Percentiles rank a stretch among this genome's conserved stretches.
phyloP scores from a whole-genome alignment of 139 green algal species.

The Chlorella sp. region DNA sequence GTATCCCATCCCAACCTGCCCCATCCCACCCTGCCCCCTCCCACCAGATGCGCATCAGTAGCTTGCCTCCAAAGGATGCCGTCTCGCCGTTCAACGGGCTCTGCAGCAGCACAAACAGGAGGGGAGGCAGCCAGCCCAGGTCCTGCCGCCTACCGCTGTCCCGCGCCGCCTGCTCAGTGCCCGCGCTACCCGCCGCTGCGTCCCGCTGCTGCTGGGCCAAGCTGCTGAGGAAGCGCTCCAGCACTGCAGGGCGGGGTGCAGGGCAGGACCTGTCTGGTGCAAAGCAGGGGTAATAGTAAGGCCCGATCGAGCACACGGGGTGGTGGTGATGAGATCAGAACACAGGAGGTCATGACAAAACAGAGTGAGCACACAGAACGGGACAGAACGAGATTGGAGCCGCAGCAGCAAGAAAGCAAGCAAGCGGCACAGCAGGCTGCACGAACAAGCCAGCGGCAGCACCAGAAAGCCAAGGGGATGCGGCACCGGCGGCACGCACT shows the following conservation, averaged over 20 bases:
- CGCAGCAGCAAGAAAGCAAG: background rate
- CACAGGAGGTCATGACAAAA: too few species aligned
- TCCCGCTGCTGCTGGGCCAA: constrained; percentile 2
- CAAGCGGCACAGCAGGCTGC: background rate
- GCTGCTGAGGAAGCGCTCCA: constrained; percentile 3
- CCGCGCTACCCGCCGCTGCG: background rate
- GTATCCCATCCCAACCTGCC: background rate
- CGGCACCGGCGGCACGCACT: background rate
- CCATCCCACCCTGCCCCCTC: background rate
- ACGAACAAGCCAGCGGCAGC: background rate
- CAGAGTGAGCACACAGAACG: too few species aligned
- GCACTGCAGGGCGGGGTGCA: background rate
- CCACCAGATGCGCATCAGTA: constrained; percentile 9
- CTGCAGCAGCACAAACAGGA: constrained; percentile 58
- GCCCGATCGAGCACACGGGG: too few species aligned
- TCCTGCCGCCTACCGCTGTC: background rate
- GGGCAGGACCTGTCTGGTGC: too few species aligned
- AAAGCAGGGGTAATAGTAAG: background rate
- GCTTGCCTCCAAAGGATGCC: constrained; percentile 7
- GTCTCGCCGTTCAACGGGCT: constrained; percentile 59
- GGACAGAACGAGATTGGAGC: too few species aligned
- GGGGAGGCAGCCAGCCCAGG: constrained; percentile 31
- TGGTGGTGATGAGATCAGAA: too few species aligned
- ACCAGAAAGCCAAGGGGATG: too few species aligned
- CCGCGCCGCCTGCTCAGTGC: background rate